These are phyloP conservation scores for Malus hybrid DNA, from an alignment of 331 rosid species.

Conservation along the genomic window DNA sequence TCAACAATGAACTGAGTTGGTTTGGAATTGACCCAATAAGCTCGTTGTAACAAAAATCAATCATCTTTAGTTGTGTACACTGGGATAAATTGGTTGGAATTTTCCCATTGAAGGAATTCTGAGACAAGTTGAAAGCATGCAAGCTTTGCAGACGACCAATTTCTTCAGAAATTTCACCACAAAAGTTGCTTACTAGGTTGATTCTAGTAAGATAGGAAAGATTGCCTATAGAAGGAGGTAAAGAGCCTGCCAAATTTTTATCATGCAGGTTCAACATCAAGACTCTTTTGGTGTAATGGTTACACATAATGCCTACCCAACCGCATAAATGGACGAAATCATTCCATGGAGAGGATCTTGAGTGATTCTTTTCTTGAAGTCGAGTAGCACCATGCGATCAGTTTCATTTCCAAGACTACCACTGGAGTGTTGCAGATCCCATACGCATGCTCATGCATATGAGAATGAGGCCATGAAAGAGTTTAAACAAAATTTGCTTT, in stretches of 20 bases:
- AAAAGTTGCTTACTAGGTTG: slow-evolving; percentile 20
- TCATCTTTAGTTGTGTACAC: slow-evolving; percentile 9
- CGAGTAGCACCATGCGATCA: slow-evolving; percentile 29
- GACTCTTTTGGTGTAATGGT: too few species aligned
- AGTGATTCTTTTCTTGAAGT: slow-evolving; percentile 23
- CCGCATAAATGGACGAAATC: too few species aligned
- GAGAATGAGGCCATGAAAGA: not conserved
- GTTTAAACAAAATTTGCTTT: not conserved
- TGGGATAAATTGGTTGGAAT: slow-evolving; percentile 36
- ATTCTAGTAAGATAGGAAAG: slow-evolving; percentile 18
- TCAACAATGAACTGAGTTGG: too few species aligned
- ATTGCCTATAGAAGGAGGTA: too few species aligned
- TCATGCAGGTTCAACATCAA: too few species aligned
- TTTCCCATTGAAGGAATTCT: slow-evolving; percentile 20
- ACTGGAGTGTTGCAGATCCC: not conserved
- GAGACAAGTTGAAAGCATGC: slow-evolving; percentile 12
- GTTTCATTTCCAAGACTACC: slow-evolving; percentile 21
- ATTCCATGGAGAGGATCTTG: slow-evolving; percentile 23
- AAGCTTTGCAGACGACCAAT: slow-evolving; percentile 19
- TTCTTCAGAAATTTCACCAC: slow-evolving; percentile 37
- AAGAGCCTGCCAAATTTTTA: too few species aligned
- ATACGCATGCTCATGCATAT: not conserved
- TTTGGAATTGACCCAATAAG: slow-evolving; percentile 9
- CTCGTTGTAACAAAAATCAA: not conserved
- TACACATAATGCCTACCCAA: too few species aligned